A percentile compares a stretch with the other conserved stretches of the same genome.
These are phyloP conservation scores for Cyberlindnera subsufficiens DNA, from an alignment of 805 yeast species.

Conservation along the genomic window DNA sequence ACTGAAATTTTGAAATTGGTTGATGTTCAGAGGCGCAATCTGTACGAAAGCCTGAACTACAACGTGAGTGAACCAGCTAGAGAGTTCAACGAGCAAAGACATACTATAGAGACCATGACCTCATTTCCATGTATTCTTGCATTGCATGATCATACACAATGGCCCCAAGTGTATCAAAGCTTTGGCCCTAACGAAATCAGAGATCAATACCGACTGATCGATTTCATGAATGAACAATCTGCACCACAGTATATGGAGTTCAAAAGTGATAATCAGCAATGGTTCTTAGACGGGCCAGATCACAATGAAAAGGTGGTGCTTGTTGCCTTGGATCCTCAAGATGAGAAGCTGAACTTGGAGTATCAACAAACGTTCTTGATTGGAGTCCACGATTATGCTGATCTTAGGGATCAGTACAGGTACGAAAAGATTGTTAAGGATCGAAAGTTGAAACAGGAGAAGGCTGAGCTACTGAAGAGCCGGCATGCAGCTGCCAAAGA, in stretches of 20 bases:
- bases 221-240: conserved; percentile 41
- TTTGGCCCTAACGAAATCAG: conserved; percentile 63
- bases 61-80: conserved; percentile 29
- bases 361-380: conserved; percentile 18
- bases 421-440: conserved; percentile 30
- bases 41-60: conserved; percentile 35
- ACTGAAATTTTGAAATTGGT: conserved; percentile 31
- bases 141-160: conserved; percentile 50
- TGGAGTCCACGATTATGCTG: conserved; percentile 30
- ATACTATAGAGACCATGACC: conserved; percentile 45
- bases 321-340: conserved; percentile 12
- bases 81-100: conserved; percentile 39
- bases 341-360: conserved; percentile 19
- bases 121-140: conserved; percentile 57
- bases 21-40: conserved; percentile 32
- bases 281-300: conserved; percentile 8
- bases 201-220: conserved; percentile 37
- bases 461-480: conserved; percentile 37
- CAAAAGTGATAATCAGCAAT: conserved; percentile 18
- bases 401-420: conserved; percentile 38
- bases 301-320: conserved; percentile 4
- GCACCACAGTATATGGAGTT: conserved; percentile 51
- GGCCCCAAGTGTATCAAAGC: conserved; percentile 50
- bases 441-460: conserved; percentile 35
- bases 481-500: conserved; percentile 31